These are phyloP conservation scores for Tulasnella sp. DNA, from an alignment of 768 basidiomycete genomes.

Conservation along the genomic window DNA sequence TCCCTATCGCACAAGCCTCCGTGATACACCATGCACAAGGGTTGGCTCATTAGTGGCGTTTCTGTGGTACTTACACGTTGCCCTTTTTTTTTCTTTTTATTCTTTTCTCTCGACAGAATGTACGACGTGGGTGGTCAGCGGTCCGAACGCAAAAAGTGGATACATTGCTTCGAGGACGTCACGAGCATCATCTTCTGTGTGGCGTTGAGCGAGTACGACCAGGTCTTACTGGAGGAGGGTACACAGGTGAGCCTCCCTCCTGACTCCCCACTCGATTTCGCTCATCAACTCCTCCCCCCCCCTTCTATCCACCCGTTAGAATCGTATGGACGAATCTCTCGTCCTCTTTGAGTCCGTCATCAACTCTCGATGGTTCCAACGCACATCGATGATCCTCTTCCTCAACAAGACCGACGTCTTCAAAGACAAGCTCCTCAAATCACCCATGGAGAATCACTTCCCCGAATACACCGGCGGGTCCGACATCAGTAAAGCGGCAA, in stretches of 20 bases:
- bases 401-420: conserved; percentile 35
- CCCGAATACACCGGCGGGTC: conserved; percentile 34
- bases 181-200: conserved; percentile 41
- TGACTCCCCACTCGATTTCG: not conserved
- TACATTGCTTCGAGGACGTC: conserved; percentile 37
- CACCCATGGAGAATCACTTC: conserved; percentile 35
- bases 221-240: conserved; percentile 37
- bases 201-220: conserved; percentile 39
- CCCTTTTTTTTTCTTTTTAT: not conserved
- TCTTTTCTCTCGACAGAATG: conserved; percentile 26
- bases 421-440: conserved; percentile 35
- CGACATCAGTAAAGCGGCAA: conserved; percentile 82
- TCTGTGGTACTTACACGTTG: too few relatives aligned
- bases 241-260: conserved; percentile 26
- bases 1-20: too few relatives aligned
- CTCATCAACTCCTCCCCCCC: not conserved
- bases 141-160: conserved; percentile 35
- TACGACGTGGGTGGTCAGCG: conserved; percentile 41
- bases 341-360: conserved; percentile 36
- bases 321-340: conserved; percentile 37
- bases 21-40: too few relatives aligned
- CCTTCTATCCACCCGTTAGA: conserved; percentile 22
- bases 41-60: too few relatives aligned
- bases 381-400: conserved; percentile 34
- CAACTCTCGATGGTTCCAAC: conserved; percentile 38